These are phyloP conservation scores for Cantharellus cinnabarinus DNA, from an alignment of 768 basidiomycete genomes.

Conservation along the genomic window DNA sequence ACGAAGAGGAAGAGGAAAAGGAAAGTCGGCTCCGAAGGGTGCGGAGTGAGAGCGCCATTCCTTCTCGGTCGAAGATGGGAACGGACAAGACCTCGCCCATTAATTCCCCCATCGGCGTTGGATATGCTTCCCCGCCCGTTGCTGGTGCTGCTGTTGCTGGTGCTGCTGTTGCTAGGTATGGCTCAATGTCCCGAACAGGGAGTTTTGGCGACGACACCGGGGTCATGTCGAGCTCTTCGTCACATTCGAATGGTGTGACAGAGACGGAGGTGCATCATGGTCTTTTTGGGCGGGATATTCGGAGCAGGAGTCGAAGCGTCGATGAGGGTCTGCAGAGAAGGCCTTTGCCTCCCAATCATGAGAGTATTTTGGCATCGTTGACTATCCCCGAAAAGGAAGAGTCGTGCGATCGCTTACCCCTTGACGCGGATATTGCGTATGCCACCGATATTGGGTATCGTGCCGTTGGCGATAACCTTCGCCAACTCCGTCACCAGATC, in stretches of 20 bases:
- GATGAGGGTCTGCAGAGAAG: background rate
- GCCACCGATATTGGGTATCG: too few relatives aligned
- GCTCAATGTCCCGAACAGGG: too few relatives aligned
- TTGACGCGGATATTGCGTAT: too few relatives aligned
- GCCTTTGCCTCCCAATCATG: background rate
- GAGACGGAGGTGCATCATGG: too few relatives aligned
- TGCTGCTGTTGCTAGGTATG: background rate
- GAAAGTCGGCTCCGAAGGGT: background rate
- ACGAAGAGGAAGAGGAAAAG: too few relatives aligned
- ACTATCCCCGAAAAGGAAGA: background rate
- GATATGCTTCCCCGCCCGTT: background rate
- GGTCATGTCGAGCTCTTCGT: too few relatives aligned
- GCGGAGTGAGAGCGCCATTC: background rate
- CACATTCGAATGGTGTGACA: too few relatives aligned
- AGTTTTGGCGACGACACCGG: too few relatives aligned
- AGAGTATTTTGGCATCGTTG: background rate
- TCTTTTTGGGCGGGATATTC: background rate
- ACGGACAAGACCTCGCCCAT: too few relatives aligned
- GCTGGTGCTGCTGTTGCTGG: background rate
- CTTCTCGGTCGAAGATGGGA: background rate
- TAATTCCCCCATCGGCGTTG: background rate
- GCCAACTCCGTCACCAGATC: too few relatives aligned
- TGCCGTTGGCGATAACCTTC: too few relatives aligned
- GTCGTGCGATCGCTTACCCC: too few relatives aligned
- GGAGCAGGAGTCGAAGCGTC: constrained; percentile 9